Base-by-base conservation (phyloP, 768 basidiomycete genomes). In the Lanmaoa pseudosensibilis region DNA sequence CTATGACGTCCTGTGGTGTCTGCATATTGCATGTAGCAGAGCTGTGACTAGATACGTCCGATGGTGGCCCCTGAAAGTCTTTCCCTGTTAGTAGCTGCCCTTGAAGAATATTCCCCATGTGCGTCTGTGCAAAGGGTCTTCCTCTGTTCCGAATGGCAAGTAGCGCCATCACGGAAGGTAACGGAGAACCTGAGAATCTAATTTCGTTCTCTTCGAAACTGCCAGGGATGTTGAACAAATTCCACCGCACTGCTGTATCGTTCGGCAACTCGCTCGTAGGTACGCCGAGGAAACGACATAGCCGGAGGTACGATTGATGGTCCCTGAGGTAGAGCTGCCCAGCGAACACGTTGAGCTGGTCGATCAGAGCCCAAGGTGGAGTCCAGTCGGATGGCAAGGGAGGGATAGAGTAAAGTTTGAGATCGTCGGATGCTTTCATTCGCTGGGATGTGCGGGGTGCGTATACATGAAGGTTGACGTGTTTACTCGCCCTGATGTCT, bases 391-490 rank as follows among this genome's bases (percentile, higher is more conserved):
- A n/a, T 5, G 53, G 50, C 0, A 54, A 15, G 3, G 57, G 34
- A 30, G 61, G 65, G 33, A 60, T 46, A 3, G 30, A 6, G 16
- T 56, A 50, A 0, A 67, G 54, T 3, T 7, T 36, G 5, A 69
- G 64, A 27, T 71, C 56, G 33, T 81, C 79, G 21, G 73, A 72
- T 7, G 74, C 57, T 23, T 64, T 62, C 71, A 74, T 75, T 2
- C 61, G 61, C n/a, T 63, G 48, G 4, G 65, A 70, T 39, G 74
- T 73, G 3, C 75, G 64, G 2, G 79, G 76, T 3, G 75, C 60
- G 48, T 80, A 80, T 0, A 74, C 30, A 58, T 79, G 78, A 9
- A 80, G 69, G 49, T 72, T 65, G 9, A 76, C 74, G 8, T 52
- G 8, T 12, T 66, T 57, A 59, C 70, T 72, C 12, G 30, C 25